Evolutionary conservation across 345 rosid species (phyloP).

Genomic region (Triadica sebifera): DNA sequence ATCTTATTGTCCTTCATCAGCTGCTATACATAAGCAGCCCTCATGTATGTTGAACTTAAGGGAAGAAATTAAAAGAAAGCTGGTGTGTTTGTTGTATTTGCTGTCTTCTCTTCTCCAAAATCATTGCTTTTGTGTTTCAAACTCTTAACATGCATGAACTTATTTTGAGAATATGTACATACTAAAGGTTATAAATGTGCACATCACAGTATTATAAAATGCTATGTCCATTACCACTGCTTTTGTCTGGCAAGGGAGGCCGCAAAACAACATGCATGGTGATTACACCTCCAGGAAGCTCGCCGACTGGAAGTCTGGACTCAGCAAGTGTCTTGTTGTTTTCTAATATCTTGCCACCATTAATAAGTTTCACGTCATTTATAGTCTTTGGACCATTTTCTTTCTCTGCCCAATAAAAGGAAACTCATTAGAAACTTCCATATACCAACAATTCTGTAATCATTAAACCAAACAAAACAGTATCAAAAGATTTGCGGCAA

Average conservation of each 20-base stretch:
- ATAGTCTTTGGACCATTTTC: constrained; percentile 59
- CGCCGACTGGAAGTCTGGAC: constrained; percentile 57
- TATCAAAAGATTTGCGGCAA: background rate
- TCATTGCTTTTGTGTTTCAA: no score
- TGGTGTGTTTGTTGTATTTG: no score
- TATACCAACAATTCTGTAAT: background rate
- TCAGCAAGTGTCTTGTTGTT: constrained; percentile 71
- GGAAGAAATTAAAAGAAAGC: no score
- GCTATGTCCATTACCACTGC: constrained; percentile 38
- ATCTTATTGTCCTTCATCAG: no score
- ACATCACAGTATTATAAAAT: background rate
- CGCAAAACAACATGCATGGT: constrained; percentile 87
- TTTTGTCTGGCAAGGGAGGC: constrained; percentile 55
- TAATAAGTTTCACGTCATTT: constrained; percentile 69
- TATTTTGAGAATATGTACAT: background rate
- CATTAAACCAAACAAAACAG: background rate
- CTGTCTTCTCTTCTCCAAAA: no score
- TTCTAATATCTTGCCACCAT: constrained; percentile 73
- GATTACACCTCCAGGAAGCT: constrained; percentile 60
- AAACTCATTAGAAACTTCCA: background rate
- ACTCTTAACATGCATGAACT: background rate
- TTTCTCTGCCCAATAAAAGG: constrained; percentile 38
- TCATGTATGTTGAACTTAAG: no score
- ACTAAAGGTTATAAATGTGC: background rate
- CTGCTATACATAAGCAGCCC: no score